Percentiles rank a stretch among this genome's conserved stretches.
Conservation (phyloP, 768 basidiomycete species). For the Podaxis sp. region DNA sequence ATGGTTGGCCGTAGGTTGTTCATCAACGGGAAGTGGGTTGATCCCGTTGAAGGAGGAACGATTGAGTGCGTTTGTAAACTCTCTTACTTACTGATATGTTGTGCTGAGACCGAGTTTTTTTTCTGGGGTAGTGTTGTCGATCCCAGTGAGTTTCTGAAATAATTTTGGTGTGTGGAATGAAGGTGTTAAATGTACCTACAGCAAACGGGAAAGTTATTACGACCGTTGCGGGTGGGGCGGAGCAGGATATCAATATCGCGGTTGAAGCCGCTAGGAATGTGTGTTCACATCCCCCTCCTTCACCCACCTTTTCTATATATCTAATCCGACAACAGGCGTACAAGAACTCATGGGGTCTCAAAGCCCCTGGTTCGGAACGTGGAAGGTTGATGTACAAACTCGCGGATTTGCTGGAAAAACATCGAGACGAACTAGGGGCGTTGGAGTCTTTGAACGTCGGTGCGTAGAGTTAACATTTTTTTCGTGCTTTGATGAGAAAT, state of each 20-base stretch:
- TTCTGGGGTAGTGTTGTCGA: slow-evolving; percentile 47
- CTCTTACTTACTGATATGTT: not conserved
- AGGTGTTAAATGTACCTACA: slow-evolving; percentile 21
- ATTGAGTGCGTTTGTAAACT: slow-evolving; percentile 21
- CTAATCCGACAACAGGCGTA: slow-evolving; percentile 28
- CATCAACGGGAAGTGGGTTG: slow-evolving; percentile 26
- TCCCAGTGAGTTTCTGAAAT: slow-evolving; percentile 31
- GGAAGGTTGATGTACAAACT: slow-evolving; percentile 60
- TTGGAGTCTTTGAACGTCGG: slow-evolving; percentile 73
- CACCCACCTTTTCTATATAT: too few species aligned
- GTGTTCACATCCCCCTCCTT: too few species aligned
- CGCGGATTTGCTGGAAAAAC: slow-evolving; percentile 57
- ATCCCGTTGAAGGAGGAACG: slow-evolving; percentile 19
- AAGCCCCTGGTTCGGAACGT: slow-evolving; percentile 50
- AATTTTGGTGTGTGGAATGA: too few species aligned
- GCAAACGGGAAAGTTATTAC: slow-evolving; percentile 58
- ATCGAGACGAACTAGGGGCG: slow-evolving; percentile 66
- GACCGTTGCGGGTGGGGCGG: slow-evolving; percentile 48
- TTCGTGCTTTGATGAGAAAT: too few species aligned
- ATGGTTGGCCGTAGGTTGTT: slow-evolving; percentile 15
- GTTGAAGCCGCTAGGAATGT: slow-evolving; percentile 50
- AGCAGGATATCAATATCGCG: slow-evolving; percentile 44
- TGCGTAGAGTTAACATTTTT: slow-evolving; percentile 23
- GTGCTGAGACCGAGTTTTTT: not conserved
- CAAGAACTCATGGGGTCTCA: slow-evolving; percentile 69